A percentile compares a stretch with the other conserved stretches of the same genome.
Evolutionary conservation across 1,139 yeast species (phyloP).

Genomic region (Debaryomyces sp.): DNA sequence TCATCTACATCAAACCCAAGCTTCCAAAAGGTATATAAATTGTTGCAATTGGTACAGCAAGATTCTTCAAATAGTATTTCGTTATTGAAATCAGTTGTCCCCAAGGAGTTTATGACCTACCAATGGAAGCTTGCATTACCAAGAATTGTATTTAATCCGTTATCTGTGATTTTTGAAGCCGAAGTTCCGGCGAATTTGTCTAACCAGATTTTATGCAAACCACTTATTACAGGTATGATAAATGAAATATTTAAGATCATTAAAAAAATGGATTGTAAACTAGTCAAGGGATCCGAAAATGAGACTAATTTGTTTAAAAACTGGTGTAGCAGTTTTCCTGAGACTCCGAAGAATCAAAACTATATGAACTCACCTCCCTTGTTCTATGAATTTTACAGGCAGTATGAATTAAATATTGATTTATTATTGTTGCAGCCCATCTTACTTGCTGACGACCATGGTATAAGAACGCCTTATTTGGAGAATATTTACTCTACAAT

Average conservation of each 20-base stretch:
- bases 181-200: constrained; percentile 60
- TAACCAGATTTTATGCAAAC: constrained; percentile 77
- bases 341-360: constrained; percentile 25
- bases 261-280: constrained; percentile 75
- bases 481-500: constrained; percentile 83
- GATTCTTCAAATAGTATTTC: constrained; percentile 36
- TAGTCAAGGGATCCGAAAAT: constrained; percentile 65
- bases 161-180: constrained; percentile 72
- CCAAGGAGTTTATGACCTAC: constrained; percentile 64
- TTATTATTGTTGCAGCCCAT: constrained; percentile 82
- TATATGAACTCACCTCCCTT: constrained; percentile 52
- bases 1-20: constrained; percentile 15
- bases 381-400: constrained; percentile 63
- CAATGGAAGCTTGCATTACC: constrained; percentile 90
- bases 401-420: constrained; percentile 63
- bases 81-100: constrained; percentile 51
- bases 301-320: constrained; percentile 59
- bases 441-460: constrained; percentile 80
- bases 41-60: constrained; percentile 39
- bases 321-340: constrained; percentile 53
- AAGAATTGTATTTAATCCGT: constrained; percentile 74
- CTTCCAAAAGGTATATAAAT: constrained; percentile 34
- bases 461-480: constrained; percentile 84
- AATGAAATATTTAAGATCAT: constrained; percentile 74
- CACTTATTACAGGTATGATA: constrained; percentile 77